Conservation (phyloP, 495 filamentous ascomycete species). For the Hypomontagnella monticulosa region DNA sequence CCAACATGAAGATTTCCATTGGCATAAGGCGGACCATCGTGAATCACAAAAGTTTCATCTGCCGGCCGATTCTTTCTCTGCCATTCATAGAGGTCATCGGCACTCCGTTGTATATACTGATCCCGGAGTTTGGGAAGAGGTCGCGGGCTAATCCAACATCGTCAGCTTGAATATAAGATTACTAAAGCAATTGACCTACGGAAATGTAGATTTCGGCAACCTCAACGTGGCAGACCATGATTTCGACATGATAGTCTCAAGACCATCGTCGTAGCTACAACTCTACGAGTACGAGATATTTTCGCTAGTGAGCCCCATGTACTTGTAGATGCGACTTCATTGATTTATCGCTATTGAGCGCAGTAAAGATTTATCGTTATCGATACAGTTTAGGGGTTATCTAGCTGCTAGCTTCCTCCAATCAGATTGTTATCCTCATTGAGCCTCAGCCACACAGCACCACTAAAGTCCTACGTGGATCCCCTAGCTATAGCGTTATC, state of each 20-base stretch:
- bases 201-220: conserved; percentile 60
- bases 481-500: conserved; percentile 8
- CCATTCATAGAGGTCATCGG: conserved; percentile 90
- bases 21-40: conserved; percentile 97
- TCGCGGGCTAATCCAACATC: conserved; percentile 49
- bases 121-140: conserved; percentile 57
- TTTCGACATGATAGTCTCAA: conserved; percentile 56
- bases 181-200: conserved; percentile 48
- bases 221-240: conserved; percentile 59
- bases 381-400: conserved; percentile 2
- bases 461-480: neutral
- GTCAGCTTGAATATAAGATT: conserved; percentile 33
- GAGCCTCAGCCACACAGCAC: conserved; percentile 16
- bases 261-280: conserved; percentile 26
- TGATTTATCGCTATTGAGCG: neutral
- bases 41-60: conserved; percentile 76
- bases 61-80: conserved; percentile 69
- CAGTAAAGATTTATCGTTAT: conserved; percentile 4
- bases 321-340: conserved; percentile 1
- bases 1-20: conserved; percentile 95
- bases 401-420: neutral
- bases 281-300: neutral
- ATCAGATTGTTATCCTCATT: conserved; percentile 3
- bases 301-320: neutral
- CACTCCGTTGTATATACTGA: conserved; percentile 78